Evolutionary conservation across 345 rosid genomes (phyloP), one percentile per base, ranked within the genome.

Genomic region (Excoecaria cochinchinensis): DNA sequence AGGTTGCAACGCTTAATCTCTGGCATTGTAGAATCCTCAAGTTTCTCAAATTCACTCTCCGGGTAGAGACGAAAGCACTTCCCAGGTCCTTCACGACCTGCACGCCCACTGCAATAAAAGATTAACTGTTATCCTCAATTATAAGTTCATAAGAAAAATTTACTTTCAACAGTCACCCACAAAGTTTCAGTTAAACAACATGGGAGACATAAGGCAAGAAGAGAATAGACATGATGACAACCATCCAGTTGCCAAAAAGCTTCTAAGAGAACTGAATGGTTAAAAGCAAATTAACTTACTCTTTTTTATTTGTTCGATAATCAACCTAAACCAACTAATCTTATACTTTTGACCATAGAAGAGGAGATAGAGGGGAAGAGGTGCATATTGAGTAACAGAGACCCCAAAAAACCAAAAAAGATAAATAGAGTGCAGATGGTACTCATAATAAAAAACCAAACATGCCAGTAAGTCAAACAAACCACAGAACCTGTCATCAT

Each of bases 1-100:
- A 95, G 98, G 84, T 91, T 95, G 87, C 96, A 88, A 64, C 97
- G 82, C 84, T 91, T 92, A 82, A 93, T 95, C 86, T 95, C 98
- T 61, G 99, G 96, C 80, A 85, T 88, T 4, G 96, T 90, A 52
- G 97, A 91, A 85, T 91, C 94, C 81, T 90, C 98, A 66, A 95
- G 89, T 77, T 91, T 92, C 85, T 85, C 97, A 82, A 91, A 95
- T 83, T 95, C 97, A 46, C 81, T 84, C 84, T 95, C 95, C 6
- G 90, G 94, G 80, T 92, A 95, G 67, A 95, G 96, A 69, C 97
- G 94, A 73, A 92, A 95, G 82, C 97, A 95, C 78, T 92, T 92
- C 71, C 97, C 99, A 53, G 94, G 97, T 70, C 92, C 93, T 82
- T 91, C 97, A 77, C 97, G 97, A 70, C 99, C 99, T 71, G 99